Evolutionary conservation across 768 basidiomycete genomes (phyloP).

Genomic region (Hortiboletus flavorubellus): DNA sequence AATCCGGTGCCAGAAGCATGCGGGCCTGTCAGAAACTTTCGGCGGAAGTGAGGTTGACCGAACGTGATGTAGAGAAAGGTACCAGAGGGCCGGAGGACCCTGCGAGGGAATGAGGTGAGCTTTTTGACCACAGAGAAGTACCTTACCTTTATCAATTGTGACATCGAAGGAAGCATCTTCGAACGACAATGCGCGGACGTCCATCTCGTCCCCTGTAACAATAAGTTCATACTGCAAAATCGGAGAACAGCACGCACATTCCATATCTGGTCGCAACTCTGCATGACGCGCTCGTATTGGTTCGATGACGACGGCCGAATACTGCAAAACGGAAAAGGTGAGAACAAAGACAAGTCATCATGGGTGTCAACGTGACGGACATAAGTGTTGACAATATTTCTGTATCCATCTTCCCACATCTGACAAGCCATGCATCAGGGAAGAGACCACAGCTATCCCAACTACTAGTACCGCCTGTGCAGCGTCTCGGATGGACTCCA

Average conservation of each 20-base stretch:
- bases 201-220: conserved; percentile 75
- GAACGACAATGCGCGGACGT: conserved; percentile 67
- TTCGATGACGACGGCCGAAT: conserved; percentile 70
- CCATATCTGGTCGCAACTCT: conserved; percentile 57
- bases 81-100: conserved; percentile 59
- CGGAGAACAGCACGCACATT: conserved; percentile 44
- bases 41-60: conserved; percentile 86
- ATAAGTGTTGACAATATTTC: conserved; percentile 74
- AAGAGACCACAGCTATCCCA: neutral
- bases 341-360: neutral
- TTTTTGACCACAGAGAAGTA: neutral
- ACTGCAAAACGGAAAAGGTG: conserved; percentile 39
- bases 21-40: conserved; percentile 51
- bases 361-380: conserved; percentile 38
- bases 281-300: conserved; percentile 63
- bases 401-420: conserved; percentile 90
- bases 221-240: neutral
- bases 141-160: conserved; percentile 75
- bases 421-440: conserved; percentile 29
- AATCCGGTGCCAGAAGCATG: conserved; percentile 51
- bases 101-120: conserved; percentile 22
- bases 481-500: too few species aligned
- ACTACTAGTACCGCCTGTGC: too few species aligned
- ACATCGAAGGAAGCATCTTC: conserved; percentile 62
- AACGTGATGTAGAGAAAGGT: conserved; percentile 80